phyloP scores from a whole-genome alignment of 176 grass and related monocot genomes.

The Calamus simplicifolius region DNA sequence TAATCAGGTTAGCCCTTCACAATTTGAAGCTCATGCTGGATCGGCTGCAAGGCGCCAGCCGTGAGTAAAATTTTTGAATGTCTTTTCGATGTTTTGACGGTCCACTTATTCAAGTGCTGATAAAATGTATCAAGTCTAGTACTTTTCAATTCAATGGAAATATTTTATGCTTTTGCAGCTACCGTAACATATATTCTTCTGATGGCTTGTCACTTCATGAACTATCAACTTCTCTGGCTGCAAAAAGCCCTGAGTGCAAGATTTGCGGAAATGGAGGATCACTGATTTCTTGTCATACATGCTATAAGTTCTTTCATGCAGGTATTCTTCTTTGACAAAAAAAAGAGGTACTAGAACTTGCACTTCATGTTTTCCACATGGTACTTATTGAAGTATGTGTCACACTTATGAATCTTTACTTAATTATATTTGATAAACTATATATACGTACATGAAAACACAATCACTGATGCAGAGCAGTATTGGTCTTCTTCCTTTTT shows the following conservation, averaged over 20 bases:
- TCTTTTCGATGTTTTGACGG: neutral
- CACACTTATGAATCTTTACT: too few relatives aligned
- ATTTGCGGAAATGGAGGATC: conserved; percentile 9
- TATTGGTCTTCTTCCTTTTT: too few relatives aligned
- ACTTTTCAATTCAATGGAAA: neutral
- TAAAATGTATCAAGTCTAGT: too few relatives aligned
- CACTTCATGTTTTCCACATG: too few relatives aligned
- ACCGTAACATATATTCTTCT: conserved; percentile 61
- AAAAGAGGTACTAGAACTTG: too few relatives aligned
- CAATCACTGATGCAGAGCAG: too few relatives aligned
- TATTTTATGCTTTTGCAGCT: conserved; percentile 38
- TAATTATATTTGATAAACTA: too few relatives aligned
- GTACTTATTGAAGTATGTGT: too few relatives aligned
- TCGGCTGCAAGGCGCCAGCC: conserved; percentile 54
- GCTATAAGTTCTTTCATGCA: conserved; percentile 31
- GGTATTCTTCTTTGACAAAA: conserved; percentile 11
- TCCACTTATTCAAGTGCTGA: too few relatives aligned
- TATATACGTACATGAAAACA: too few relatives aligned
- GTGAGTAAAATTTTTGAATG: conserved; percentile 35
- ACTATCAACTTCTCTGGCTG: conserved; percentile 46
- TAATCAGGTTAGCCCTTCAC: conserved; percentile 61
- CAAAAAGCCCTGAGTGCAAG: conserved; percentile 8
- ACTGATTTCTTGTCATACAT: conserved; percentile 21
- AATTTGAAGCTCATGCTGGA: conserved; percentile 82
- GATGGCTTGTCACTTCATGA: conserved; percentile 71